Base-by-base conservation (phyloP, 768 basidiomycete genomes). In the Lepiota venenata region DNA sequence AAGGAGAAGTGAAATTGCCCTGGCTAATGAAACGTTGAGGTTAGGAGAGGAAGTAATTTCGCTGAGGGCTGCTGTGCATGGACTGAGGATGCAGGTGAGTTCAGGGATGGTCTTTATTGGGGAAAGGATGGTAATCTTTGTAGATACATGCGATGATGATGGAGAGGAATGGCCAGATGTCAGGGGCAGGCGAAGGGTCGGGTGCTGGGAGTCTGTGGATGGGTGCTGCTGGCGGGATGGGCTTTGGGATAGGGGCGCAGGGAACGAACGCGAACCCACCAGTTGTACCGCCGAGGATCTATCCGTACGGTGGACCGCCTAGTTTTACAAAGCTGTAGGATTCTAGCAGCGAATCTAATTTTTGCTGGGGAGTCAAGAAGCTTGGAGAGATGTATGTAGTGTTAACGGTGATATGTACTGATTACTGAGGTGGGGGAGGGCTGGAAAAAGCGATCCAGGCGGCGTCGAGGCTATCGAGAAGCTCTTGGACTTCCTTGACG, bases 401-500 rank as follows among this genome's bases (percentile, higher is more conserved):
- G 36, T 35, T n/a, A n/a, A 41, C 12, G 10, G 50, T 56, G 41
- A 42, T 52, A 53, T 41, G 43, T 27, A n/a, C 66, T 68, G 32
- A 64, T 66, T 51, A 72, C 68, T 48, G 70, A 68, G 57, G 57
- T 67, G 61, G 70, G 66, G 58, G 35, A 32, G 42, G 41, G 55
- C 38, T 38, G 42, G 54, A 55, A 42, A 36, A 49, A n/a, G 49
- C 56, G 14, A 68, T 66, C 87, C 89, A 91, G 5, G 79, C 85
- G 21, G 72, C 78, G 66, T 96, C 94, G 44, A 96, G 74, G 55
- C 77, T 75, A 65, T 94, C 92, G 56, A 98, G 78, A 60, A 92
- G 75, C 21, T 72, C 78, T 71, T 98, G 95, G 14, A 97, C 87
- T 61, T 87, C 84, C 58, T 79, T 85, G 46, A 98, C 94, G 1